phyloP scores from a whole-genome alignment of 2,329 filamentous ascomycete genomes.

The Calonectria pauciramosa region DNA sequence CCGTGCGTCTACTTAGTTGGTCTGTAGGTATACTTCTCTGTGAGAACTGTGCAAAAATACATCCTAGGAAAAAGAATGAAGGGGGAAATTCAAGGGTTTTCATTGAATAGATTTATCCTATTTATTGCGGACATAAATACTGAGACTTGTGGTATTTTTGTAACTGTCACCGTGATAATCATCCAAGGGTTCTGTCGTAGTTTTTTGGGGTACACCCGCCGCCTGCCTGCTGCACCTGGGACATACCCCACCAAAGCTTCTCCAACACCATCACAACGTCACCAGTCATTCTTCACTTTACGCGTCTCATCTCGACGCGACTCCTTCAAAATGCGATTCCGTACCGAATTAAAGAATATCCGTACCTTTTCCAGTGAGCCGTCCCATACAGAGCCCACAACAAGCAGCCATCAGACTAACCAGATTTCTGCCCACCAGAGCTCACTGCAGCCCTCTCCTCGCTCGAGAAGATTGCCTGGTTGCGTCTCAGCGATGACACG shows the following conservation, averaged over 20 bases:
- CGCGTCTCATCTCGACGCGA: conserved; percentile 1
- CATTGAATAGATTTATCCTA: not conserved
- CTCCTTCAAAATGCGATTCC: conserved; percentile 71
- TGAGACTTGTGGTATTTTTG: not conserved
- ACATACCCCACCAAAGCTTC: conserved; percentile 13
- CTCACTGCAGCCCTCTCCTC: conserved; percentile 74
- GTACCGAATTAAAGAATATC: conserved; percentile 75
- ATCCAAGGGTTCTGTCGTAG: not conserved
- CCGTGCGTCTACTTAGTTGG: not conserved
- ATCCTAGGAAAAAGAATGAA: not conserved
- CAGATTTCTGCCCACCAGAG: conserved; percentile 61
- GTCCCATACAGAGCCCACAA: not conserved
- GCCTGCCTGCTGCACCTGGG: not conserved
- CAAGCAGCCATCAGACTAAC: conserved; percentile 11
- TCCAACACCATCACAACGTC: conserved; percentile 5
- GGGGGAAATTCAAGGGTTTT: not conserved
- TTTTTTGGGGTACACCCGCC: not conserved
- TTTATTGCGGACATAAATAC: not conserved
- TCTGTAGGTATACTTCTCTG: too few species aligned
- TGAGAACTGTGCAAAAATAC: not conserved
- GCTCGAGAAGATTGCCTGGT: conserved; percentile 88
- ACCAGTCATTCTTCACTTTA: conserved; percentile 8
- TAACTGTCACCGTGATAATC: not conserved
- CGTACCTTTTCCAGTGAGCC: conserved; percentile 74
- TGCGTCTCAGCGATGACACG: conserved; percentile 87